These are phyloP conservation scores for Vanrija sp. DNA, from an alignment of 1,284 basidiomycete species.

Conservation along the genomic window DNA sequence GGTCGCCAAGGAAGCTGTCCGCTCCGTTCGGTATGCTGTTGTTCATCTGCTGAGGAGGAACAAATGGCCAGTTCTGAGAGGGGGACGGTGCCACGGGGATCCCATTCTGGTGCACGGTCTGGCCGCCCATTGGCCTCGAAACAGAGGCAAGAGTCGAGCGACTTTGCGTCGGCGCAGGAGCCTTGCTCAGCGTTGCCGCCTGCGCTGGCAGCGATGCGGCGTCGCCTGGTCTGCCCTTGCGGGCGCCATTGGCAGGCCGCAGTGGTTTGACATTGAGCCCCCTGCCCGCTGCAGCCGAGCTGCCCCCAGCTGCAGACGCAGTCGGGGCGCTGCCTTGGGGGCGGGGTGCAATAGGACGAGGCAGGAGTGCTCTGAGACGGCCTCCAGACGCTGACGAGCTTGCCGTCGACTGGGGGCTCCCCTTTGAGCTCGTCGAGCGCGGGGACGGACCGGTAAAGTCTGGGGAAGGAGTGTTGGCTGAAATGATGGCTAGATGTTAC, in stretches of 20 bases:
- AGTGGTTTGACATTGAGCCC: constrained; percentile 42
- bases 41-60: not conserved
- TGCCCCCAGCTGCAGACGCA: not conserved
- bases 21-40: not conserved
- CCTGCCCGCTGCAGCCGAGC: not conserved
- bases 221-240: constrained; percentile 47
- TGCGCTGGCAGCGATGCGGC: constrained; percentile 10
- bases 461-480: constrained; percentile 38
- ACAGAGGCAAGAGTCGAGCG: too few species aligned
- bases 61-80: constrained; percentile 2
- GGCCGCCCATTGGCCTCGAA: too few species aligned
- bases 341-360: constrained; percentile 37
- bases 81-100: not conserved
- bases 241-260: constrained; percentile 29
- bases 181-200: not conserved
- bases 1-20: constrained; percentile 5
- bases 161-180: too few species aligned
- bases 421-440: constrained; percentile 34
- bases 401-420: constrained; percentile 18
- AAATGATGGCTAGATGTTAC: constrained; percentile 28
- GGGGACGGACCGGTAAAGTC: constrained; percentile 41
- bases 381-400: constrained; percentile 17
- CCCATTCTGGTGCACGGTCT: too few species aligned
- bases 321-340: constrained; percentile 13
- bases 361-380: constrained; percentile 38